A percentile compares a stretch with the other conserved stretches of the same genome.
Conservation (phyloP, 768 basidiomycete species). For the Naganishia onofrii region DNA sequence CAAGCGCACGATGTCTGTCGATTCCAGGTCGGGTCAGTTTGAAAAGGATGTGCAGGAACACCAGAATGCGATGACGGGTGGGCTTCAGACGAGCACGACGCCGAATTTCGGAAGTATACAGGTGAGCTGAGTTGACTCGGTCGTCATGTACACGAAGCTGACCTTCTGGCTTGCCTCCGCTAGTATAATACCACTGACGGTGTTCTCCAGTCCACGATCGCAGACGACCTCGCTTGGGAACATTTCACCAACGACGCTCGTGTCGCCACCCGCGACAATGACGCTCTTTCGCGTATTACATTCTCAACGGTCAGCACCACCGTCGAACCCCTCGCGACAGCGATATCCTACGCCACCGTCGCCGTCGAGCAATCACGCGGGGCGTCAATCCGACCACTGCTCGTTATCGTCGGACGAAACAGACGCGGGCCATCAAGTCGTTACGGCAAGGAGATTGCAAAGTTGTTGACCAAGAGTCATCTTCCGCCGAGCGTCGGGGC, state of each 20-base stretch:
- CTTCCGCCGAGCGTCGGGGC: conserved; percentile 54
- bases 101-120: conserved; percentile 1
- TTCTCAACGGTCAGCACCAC: conserved; percentile 58
- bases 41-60: conserved; percentile 23
- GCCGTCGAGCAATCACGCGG: conserved; percentile 52
- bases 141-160: neutral
- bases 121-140: neutral
- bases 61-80: conserved; percentile 12
- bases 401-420: conserved; percentile 69
- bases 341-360: conserved; percentile 61
- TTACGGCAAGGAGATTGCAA: conserved; percentile 64
- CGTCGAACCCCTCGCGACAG: conserved; percentile 49
- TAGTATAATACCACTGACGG: conserved; percentile 16
- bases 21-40: conserved; percentile 12
- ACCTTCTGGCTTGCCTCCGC: neutral
- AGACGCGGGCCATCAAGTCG: conserved; percentile 60
- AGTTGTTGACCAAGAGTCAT: conserved; percentile 62
- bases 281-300: conserved; percentile 63
- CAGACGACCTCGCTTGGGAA: conserved; percentile 72
- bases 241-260: conserved; percentile 57
- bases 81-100: conserved; percentile 6
- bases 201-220: conserved; percentile 20
- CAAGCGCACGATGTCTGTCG: conserved; percentile 3
- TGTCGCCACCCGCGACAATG: conserved; percentile 28
- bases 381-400: conserved; percentile 55